Evolutionary conservation across 2,329 filamentous ascomycete genomes (phyloP).

Genomic region (Aspergillus clavatus): DNA sequence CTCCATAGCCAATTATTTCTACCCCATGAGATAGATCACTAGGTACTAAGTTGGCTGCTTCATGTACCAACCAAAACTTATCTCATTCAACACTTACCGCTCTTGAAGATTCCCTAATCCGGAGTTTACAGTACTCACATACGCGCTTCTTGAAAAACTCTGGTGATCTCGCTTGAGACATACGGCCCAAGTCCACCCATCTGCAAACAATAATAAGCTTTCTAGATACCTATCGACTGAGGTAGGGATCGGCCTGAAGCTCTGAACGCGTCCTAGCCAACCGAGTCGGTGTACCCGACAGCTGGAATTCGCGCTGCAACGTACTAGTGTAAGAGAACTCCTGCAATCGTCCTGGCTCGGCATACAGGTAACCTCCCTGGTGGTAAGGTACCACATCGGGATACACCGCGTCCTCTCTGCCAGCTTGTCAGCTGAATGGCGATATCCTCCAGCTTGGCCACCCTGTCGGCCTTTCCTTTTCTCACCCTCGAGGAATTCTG

Average conservation of each 20-base stretch:
- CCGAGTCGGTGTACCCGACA: background rate
- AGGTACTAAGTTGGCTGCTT: too few relatives aligned
- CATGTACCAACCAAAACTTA: too few relatives aligned
- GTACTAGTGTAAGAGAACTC: constrained; percentile 5
- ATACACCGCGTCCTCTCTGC: constrained; percentile 18
- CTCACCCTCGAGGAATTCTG: constrained; percentile 60
- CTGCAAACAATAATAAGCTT: background rate
- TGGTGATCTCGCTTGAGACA: too few relatives aligned
- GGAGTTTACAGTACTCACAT: too few relatives aligned
- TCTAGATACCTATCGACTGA: too few relatives aligned
- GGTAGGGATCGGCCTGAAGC: background rate
- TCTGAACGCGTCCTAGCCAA: background rate
- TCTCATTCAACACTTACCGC: too few relatives aligned
- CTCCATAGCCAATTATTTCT: too few relatives aligned
- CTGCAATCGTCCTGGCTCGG: constrained; percentile 10
- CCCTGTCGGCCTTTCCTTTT: constrained; percentile 51
- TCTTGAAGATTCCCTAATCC: too few relatives aligned
- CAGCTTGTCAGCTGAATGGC: constrained; percentile 9
- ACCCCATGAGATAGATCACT: too few relatives aligned
- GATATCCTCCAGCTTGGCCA: constrained; percentile 1
- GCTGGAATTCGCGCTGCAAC: constrained; percentile 3
- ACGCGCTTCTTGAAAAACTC: too few relatives aligned
- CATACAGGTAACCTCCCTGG: constrained; percentile 1
- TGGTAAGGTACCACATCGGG: background rate
- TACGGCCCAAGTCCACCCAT: too few relatives aligned